phyloP scores from a whole-genome alignment of 345 rosid genomes.

The Excoecaria agallocha region DNA sequence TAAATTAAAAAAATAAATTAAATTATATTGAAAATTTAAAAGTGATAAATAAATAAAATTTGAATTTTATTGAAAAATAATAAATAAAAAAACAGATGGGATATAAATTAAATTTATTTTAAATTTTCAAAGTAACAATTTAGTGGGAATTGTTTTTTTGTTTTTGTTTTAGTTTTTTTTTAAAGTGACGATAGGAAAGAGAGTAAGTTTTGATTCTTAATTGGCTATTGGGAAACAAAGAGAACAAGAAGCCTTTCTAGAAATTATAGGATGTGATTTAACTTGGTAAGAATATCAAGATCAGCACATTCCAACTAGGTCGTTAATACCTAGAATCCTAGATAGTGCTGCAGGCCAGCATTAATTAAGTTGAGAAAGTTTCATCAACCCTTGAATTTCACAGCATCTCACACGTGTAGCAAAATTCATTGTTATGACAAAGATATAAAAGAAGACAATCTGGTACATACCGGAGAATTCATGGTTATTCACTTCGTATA shows the following conservation, averaged over 20 bases:
- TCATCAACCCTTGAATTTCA: neutral
- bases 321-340: conserved; percentile 3
- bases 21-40: too few relatives aligned
- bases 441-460: neutral
- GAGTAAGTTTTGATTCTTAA: too few relatives aligned
- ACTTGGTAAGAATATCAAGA: neutral
- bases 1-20: too few relatives aligned
- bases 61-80: too few relatives aligned
- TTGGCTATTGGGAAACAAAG: too few relatives aligned
- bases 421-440: neutral
- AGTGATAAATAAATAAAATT: too few relatives aligned
- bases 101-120: too few relatives aligned
- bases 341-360: neutral
- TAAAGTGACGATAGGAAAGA: too few relatives aligned
- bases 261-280: neutral
- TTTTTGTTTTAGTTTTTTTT: too few relatives aligned
- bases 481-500: neutral
- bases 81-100: too few relatives aligned
- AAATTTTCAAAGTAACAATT: too few relatives aligned
- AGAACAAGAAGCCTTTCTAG: neutral
- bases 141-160: too few relatives aligned
- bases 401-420: neutral
- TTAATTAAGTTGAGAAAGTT: neutral
- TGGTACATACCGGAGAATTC: neutral
- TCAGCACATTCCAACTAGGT: neutral